Conservation (phyloP, 2,329 filamentous ascomycete species). For the Diaporthe australafricana region DNA sequence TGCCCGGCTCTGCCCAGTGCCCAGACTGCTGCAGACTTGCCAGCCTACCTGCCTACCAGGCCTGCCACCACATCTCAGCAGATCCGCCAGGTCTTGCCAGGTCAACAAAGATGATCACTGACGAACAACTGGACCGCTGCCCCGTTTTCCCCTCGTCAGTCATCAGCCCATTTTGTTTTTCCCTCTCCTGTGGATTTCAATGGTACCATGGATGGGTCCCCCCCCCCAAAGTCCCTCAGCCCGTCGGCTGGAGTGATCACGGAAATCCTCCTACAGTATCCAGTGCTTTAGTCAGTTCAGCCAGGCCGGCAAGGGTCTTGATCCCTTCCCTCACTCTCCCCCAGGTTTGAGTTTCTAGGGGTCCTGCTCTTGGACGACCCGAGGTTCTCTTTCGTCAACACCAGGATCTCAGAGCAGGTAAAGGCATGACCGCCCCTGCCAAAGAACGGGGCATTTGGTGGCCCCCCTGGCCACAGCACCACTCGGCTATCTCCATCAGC, state of each 20-base stretch:
- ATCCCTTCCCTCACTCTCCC: neutral
- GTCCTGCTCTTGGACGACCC: slow-evolving; percentile 16
- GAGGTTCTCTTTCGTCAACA: slow-evolving; percentile 7
- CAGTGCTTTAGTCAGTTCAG: neutral
- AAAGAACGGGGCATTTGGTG: slow-evolving; percentile 4
- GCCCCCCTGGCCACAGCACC: slow-evolving; percentile 12
- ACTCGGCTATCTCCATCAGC: slow-evolving; percentile 26
- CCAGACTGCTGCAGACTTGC: no score
- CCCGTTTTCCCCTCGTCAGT: neutral
- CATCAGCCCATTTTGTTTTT: slow-evolving; percentile 1
- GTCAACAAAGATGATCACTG: slow-evolving; percentile 22
- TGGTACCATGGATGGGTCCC: neutral
- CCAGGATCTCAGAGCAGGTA: neutral
- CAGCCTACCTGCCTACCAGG: no score
- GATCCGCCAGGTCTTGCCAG: neutral
- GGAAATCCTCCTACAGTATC: neutral
- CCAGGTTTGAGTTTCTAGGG: slow-evolving; percentile 16
- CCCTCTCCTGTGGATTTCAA: neutral
- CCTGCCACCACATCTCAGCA: no score
- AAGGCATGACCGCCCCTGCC: slow-evolving; percentile 7
- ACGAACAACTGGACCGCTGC: slow-evolving; percentile 20
- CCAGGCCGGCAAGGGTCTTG: neutral
- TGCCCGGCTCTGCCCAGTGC: no score
- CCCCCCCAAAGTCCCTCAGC: neutral
- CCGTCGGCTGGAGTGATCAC: neutral